Evolutionary conservation across 78 protist species (phyloP).

Genomic region (Dictyostelium intermedium): DNA sequence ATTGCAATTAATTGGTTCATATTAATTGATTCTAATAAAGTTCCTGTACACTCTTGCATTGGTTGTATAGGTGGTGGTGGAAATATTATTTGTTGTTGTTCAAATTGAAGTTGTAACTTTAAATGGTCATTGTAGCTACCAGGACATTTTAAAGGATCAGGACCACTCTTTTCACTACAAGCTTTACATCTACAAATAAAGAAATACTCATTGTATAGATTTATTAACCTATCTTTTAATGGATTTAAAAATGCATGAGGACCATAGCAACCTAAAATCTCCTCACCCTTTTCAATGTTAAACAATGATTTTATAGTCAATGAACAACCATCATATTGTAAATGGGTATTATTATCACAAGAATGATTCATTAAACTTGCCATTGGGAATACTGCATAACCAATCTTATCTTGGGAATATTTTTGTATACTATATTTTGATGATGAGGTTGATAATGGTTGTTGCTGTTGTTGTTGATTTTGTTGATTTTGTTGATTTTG

Average conservation of each 20-base stretch:
- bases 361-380: conserved; percentile 42
- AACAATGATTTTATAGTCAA: conserved; percentile 29
- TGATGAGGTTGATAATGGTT: not conserved
- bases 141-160: conserved; percentile 55
- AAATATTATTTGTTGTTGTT: not conserved
- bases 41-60: conserved; percentile 54
- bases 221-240: conserved; percentile 6
- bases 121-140: not conserved
- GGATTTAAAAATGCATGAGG: conserved; percentile 18
- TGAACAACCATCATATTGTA: conserved; percentile 44
- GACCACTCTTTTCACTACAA: conserved; percentile 52
- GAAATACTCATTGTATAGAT: conserved; percentile 22
- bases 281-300: conserved; percentile 44
- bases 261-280: conserved; percentile 42
- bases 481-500: too few relatives aligned
- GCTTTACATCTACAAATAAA: conserved; percentile 61
- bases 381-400: conserved; percentile 46
- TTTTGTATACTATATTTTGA: not conserved
- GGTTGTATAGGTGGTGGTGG: too few relatives aligned
- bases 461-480: not conserved
- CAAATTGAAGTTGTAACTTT: not conserved
- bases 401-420: conserved; percentile 20
- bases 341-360: conserved; percentile 49
- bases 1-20: not conserved
- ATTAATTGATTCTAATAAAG: conserved; percentile 32